Conservation (phyloP, 768 basidiomycete genomes). For the Gloeostereum incarnatum region DNA sequence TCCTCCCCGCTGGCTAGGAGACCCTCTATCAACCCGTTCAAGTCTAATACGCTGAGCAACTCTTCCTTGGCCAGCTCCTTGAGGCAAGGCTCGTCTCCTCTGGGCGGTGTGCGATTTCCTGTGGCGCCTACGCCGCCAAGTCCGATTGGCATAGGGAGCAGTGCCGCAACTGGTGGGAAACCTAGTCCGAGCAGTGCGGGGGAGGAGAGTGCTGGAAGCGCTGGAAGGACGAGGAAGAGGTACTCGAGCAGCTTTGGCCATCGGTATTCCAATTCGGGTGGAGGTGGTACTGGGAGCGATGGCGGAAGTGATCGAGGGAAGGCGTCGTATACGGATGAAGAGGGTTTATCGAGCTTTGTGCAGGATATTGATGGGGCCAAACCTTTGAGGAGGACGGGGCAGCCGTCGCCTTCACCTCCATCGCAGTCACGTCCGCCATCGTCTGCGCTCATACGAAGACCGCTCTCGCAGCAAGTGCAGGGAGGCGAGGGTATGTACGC, state of each 20-base stretch:
- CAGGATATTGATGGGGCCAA: slow-evolving; percentile 67
- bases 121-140: too few species aligned
- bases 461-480: too few species aligned
- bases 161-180: slow-evolving; percentile 2
- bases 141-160: slow-evolving; percentile 9
- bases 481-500: not conserved
- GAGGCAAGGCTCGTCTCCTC: slow-evolving; percentile 13
- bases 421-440: not conserved
- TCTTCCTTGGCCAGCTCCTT: slow-evolving; percentile 24
- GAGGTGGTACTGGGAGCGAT: slow-evolving; percentile 19
- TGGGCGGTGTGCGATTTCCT: too few species aligned
- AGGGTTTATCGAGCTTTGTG: slow-evolving; percentile 71
- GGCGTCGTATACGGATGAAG: slow-evolving; percentile 38
- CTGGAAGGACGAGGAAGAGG: slow-evolving; percentile 33
- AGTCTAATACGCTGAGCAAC: slow-evolving; percentile 25
- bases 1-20: slow-evolving; percentile 19
- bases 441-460: too few species aligned
- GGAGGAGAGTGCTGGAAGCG: slow-evolving; percentile 14
- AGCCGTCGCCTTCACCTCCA: slow-evolving; percentile 11
- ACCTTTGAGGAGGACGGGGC: slow-evolving; percentile 41
- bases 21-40: slow-evolving; percentile 27
- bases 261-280: slow-evolving; percentile 39
- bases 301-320: slow-evolving; percentile 19
- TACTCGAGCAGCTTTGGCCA: slow-evolving; percentile 78
- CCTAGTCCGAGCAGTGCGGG: slow-evolving; percentile 19